Conservation (phyloP, 805 yeast genomes). For the Sugiyamaella qingdaonensis region DNA sequence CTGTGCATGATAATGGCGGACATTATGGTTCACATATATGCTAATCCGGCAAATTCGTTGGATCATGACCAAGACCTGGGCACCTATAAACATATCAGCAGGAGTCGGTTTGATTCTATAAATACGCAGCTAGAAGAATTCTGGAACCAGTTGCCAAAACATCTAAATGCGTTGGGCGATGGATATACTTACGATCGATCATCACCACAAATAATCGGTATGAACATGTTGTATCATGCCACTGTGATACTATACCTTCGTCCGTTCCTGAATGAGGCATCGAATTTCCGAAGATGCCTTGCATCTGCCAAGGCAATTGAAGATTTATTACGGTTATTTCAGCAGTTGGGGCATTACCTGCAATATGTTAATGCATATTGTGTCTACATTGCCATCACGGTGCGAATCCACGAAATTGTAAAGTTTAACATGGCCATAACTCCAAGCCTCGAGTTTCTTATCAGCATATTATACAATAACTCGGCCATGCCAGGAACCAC, state of each 20-base stretch:
- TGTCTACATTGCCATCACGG: conserved; percentile 7
- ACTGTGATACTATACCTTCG: conserved; percentile 3
- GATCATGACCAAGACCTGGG: not conserved
- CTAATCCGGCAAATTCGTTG: conserved; percentile 3
- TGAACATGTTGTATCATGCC: conserved; percentile 6
- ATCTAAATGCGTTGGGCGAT: conserved; percentile 8
- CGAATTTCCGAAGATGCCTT: conserved; percentile 5
- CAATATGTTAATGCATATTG: conserved; percentile 5
- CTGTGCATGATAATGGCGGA: conserved; percentile 7
- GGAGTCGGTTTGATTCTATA: not conserved
- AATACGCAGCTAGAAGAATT: conserved; percentile 1
- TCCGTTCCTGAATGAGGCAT: not conserved
- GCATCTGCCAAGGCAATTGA: conserved; percentile 9
- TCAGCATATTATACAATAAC: conserved; percentile 1
- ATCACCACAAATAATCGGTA: conserved; percentile 6
- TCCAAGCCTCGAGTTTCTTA: conserved; percentile 8
- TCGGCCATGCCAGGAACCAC: conserved; percentile 7
- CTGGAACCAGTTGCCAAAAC: conserved; percentile 3
- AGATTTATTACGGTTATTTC: conserved; percentile 3
- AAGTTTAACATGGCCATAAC: conserved; percentile 1
- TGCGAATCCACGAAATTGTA: conserved; percentile 7
- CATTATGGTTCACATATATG: conserved; percentile 8
- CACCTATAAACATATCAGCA: conserved; percentile 3
- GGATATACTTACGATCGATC: conserved; percentile 8
- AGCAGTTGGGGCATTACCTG: conserved; percentile 1